Evolutionary conservation across 2,329 filamentous ascomycete species (phyloP).

Genomic region (Ophiostoma himal-ulmi): DNA sequence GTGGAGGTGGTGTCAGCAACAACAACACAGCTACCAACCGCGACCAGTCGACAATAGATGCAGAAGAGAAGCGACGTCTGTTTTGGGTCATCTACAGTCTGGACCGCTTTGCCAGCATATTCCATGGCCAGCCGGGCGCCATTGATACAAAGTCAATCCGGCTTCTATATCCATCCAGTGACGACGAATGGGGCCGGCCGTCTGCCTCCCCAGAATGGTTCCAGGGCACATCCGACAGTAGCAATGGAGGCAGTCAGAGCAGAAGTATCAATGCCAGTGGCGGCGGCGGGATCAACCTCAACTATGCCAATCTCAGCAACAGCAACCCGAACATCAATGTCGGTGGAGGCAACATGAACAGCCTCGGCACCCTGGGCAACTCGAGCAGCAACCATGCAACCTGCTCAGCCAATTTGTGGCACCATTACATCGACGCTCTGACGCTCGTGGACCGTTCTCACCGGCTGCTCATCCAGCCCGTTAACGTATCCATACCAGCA

Average conservation of each 20-base stretch:
- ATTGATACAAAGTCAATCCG: conserved; percentile 21
- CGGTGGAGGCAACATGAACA: not conserved
- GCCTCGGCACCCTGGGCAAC: not conserved
- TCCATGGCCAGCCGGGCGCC: conserved; percentile 21
- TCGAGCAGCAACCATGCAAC: not conserved
- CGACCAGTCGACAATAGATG: conserved; percentile 16
- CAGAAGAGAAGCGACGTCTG: conserved; percentile 24
- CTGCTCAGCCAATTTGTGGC: conserved; percentile 20
- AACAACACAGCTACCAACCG: not conserved
- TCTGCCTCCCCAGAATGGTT: conserved; percentile 19
- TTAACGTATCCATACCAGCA: conserved; percentile 21
- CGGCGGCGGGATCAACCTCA: not conserved
- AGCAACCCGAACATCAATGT: not conserved
- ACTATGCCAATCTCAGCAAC: conserved; percentile 3
- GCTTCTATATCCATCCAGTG: conserved; percentile 21
- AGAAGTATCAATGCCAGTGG: not conserved
- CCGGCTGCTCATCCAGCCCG: conserved; percentile 23
- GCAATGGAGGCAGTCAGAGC: not conserved
- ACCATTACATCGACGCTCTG: conserved; percentile 21
- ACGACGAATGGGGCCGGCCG: conserved; percentile 20
- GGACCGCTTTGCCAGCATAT: conserved; percentile 24
- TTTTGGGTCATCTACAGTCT: conserved; percentile 25
- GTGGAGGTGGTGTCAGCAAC: not conserved
- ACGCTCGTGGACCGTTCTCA: conserved; percentile 23
- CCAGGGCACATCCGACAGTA: not conserved